Percentiles rank a stretch among this genome's conserved stretches.
Evolutionary conservation across 331 rosid genomes (phyloP).

Genomic region (Pyracantha coccinea): DNA sequence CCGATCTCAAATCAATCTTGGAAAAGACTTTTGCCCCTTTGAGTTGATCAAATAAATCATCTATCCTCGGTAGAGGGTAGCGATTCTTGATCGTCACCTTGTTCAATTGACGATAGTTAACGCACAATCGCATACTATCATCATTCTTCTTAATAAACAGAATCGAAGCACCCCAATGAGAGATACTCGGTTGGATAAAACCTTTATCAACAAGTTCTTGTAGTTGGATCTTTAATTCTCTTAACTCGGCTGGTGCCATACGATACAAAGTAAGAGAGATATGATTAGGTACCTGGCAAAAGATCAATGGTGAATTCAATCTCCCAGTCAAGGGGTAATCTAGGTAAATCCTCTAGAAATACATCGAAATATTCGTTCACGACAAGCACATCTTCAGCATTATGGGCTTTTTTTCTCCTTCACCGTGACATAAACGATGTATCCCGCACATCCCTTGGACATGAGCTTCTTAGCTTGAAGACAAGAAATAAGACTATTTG

Average conservation of each 20-base stretch:
- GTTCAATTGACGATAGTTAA: too few relatives aligned
- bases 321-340: neutral
- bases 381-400: neutral
- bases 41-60: neutral
- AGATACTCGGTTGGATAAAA: too few relatives aligned
- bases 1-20: neutral
- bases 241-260: neutral
- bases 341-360: neutral
- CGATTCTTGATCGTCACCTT: neutral
- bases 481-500: neutral
- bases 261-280: neutral
- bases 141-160: too few relatives aligned
- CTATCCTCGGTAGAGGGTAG: neutral
- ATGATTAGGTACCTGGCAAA: neutral
- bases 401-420: neutral
- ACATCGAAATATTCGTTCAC: too few relatives aligned
- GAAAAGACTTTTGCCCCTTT: neutral
- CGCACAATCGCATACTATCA: neutral
- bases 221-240: neutral
- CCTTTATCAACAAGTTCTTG: neutral
- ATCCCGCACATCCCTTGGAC: neutral
- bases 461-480: neutral
- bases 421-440: rapidly evolving
- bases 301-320: neutral
- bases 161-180: neutral